These are phyloP conservation scores for Ustilago loliicola DNA, from an alignment of 1,284 basidiomycete genomes.

Conservation along the genomic window DNA sequence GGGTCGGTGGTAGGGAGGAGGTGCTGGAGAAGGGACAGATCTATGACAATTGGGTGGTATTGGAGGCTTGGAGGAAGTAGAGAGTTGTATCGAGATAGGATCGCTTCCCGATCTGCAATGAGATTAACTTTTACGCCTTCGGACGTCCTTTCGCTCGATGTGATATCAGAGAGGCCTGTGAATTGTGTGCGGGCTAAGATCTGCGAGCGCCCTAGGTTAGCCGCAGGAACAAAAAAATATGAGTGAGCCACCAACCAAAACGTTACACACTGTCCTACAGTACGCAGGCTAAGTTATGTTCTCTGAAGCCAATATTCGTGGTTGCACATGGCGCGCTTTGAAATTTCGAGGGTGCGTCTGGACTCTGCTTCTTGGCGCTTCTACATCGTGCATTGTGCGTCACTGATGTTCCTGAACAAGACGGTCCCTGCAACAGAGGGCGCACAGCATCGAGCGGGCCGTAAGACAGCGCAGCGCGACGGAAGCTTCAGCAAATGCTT, in stretches of 20 bases:
- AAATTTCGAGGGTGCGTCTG: constrained; percentile 6
- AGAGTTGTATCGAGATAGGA: neutral
- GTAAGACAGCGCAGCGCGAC: neutral
- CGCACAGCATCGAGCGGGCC: neutral
- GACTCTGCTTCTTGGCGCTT: constrained; percentile 1
- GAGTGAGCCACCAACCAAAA: constrained; percentile 6
- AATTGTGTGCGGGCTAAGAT: neutral
- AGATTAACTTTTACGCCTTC: neutral
- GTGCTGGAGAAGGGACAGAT: constrained; percentile 53
- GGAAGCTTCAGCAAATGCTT: no score
- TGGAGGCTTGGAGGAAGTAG: constrained; percentile 45
- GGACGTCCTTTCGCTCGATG: neutral
- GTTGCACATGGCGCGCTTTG: constrained; percentile 5
- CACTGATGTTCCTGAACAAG: neutral
- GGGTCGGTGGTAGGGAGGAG: constrained; percentile 54
- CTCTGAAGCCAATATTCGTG: neutral
- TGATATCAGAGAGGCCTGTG: neutral
- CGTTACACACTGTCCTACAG: no score
- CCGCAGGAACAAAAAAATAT: constrained; percentile 10
- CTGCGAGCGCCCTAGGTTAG: neutral
- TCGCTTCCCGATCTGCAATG: neutral
- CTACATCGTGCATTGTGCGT: neutral
- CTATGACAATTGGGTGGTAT: constrained; percentile 59
- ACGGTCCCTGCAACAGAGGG: neutral
- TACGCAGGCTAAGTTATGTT: neutral